phyloP scores from a whole-genome alignment of 306 rosid species.

The Quercus berberidifolia region DNA sequence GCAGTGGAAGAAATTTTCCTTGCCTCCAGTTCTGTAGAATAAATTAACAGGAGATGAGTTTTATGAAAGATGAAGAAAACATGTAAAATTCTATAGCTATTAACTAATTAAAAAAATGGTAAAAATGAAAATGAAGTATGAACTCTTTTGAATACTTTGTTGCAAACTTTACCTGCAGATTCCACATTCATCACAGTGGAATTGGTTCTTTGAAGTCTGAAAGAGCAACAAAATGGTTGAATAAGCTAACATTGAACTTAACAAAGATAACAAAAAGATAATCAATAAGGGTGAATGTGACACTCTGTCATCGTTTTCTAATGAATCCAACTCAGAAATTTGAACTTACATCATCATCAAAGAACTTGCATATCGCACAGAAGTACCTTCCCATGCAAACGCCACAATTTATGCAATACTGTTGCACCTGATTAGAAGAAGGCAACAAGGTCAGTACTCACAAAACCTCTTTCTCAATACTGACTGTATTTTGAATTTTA shows the following conservation, averaged over 20 bases:
- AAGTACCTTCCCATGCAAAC: conserved; percentile 84
- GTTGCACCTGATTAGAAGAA: conserved; percentile 64
- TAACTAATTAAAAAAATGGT: neutral
- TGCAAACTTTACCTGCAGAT: conserved; percentile 68
- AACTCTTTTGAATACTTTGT: neutral
- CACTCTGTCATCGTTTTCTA: neutral
- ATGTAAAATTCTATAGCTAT: neutral
- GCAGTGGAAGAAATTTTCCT: conserved; percentile 80
- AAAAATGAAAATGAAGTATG: neutral
- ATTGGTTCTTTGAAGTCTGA: conserved; percentile 71
- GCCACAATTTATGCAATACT: conserved; percentile 67
- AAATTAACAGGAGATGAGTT: neutral
- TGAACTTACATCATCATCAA: conserved; percentile 74
- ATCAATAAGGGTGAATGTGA: neutral
- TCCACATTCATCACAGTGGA: conserved; percentile 85
- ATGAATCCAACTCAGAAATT: neutral
- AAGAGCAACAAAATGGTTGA: neutral
- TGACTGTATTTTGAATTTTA: neutral
- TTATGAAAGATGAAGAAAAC: neutral
- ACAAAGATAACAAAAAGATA: neutral
- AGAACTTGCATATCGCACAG: conserved; percentile 76
- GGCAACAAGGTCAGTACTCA: neutral
- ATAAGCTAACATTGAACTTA: neutral
- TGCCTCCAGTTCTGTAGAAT: conserved; percentile 71
- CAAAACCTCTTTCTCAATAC: neutral